A percentile compares a stretch with the other conserved stretches of the same genome.
Conservation (phyloP, 352 stramenopile species). For the Discostella stelligera region DNA sequence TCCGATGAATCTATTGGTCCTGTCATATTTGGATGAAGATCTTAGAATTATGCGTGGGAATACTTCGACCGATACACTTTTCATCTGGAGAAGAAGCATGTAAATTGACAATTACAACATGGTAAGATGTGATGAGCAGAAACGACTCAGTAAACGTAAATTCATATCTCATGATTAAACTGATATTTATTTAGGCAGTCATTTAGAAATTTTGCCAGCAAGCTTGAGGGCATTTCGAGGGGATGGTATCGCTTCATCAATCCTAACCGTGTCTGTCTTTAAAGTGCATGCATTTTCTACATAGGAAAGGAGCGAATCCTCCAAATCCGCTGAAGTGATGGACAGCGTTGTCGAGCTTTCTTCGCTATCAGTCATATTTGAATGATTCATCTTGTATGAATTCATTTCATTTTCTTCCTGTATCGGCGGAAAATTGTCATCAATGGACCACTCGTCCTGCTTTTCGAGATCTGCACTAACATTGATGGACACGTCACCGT, state of each 20-base stretch:
- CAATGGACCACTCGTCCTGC: conserved; percentile 29
- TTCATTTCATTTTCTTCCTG: not conserved
- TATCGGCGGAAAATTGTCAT: conserved; percentile 17
- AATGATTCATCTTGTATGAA: not conserved
- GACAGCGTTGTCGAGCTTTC: conserved; percentile 4
- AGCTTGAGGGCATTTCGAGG: too few species aligned
- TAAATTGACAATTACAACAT: conserved; percentile 5
- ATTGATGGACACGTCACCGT: not conserved
- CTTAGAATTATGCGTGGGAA: conserved; percentile 78
- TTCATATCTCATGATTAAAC: too few species aligned
- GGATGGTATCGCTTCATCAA: not conserved
- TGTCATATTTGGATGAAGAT: conserved; percentile 78
- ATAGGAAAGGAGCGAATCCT: not conserved
- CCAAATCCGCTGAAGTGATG: not conserved
- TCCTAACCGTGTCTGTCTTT: not conserved
- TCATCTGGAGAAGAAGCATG: conserved; percentile 65
- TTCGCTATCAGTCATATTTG: conserved; percentile 11
- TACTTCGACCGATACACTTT: conserved; percentile 75
- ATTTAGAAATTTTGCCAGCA: too few species aligned
- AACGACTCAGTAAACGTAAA: too few species aligned
- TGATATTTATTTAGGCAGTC: too few species aligned
- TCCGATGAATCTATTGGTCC: conserved; percentile 72
- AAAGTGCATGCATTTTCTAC: not conserved
- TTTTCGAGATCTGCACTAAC: conserved; percentile 3
- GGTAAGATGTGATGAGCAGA: too few species aligned